Evolutionary conservation across 1,284 basidiomycete species (phyloP), one percentile per base, ranked within the genome.

Genomic region (Tausonia pullulans): DNA sequence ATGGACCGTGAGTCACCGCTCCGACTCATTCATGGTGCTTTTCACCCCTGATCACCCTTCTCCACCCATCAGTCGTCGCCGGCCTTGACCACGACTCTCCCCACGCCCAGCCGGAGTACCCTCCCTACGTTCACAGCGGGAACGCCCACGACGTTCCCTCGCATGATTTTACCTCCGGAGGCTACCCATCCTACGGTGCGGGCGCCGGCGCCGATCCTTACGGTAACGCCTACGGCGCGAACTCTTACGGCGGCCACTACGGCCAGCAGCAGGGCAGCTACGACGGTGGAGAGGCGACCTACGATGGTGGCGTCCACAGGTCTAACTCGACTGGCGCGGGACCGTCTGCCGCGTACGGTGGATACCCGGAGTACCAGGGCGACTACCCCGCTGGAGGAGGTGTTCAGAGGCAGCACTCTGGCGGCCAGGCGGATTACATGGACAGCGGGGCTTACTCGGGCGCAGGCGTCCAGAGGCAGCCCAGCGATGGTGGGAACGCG

Each of bases 401-500:
- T 27, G 27, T 27, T 27, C 27, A 27, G 27, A 27, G 27, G 27
- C 27, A 27, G 27, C 27, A 27, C 27, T 27, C 27, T 27, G 50
- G 53, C 7, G 45, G 50, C 16, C 58, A 60, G 53, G 50, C 52
- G 60, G 50, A 53, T 10, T 27, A 61, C 44, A 41, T 52, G 40
- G 50, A 53, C n/a, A n/a, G 43, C 41, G 51, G 51, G 46, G 60
- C n/a, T 40, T 53, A 53, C 40, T 44, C 51, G 40, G 39, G 49
- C n/a, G 60, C 40, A 51, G 60, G 60, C 50, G 44, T 61, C n/a
- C 60, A 51, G 51, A 55, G 43, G 52, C 60, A 61, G 51, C 43
- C 43, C 43, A 54, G 58, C 39, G 48, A 8, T 39, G 51, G 51
- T 14, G 53, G 51, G 44, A 27, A 43, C 10, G 52, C 49, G 27